Percentiles rank a stretch among this genome's conserved stretches.
These are phyloP conservation scores for Nicotiana undulata DNA, from an alignment of 257 asterid species.

Conservation along the genomic window DNA sequence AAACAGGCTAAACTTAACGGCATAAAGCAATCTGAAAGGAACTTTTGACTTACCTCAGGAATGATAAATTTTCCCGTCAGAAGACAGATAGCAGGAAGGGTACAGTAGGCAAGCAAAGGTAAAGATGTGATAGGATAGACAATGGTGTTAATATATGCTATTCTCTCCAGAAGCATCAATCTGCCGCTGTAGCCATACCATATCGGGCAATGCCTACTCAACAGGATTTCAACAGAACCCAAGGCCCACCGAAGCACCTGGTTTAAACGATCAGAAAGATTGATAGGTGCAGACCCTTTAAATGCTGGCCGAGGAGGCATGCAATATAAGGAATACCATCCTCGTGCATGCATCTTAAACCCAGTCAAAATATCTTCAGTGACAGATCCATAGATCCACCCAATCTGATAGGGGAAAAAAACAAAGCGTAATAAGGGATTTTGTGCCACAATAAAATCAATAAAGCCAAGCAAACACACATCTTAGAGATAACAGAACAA, in stretches of 20 bases:
- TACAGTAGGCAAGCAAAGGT: conserved; percentile 72
- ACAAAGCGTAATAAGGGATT: neutral
- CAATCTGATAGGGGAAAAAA: conserved; percentile 40
- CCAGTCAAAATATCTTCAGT: conserved; percentile 96
- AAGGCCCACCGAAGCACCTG: conserved; percentile 97
- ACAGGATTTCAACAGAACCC: conserved; percentile 80
- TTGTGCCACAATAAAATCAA: neutral
- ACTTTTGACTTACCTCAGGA: conserved; percentile 49
- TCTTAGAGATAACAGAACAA: neutral
- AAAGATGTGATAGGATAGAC: conserved; percentile 85
- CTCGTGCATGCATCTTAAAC: conserved; percentile 88
- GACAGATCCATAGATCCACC: conserved; percentile 94
- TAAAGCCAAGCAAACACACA: neutral
- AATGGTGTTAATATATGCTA: conserved; percentile 79
- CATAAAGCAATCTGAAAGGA: neutral
- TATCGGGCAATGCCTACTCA: conserved; percentile 89
- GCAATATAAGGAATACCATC: conserved; percentile 85
- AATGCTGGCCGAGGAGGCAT: conserved; percentile 89
- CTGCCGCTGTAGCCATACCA: conserved; percentile 84
- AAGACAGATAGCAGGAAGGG: conserved; percentile 89
- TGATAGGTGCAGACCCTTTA: conserved; percentile 95
- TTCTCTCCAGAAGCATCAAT: conserved; percentile 58
- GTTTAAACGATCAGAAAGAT: conserved; percentile 88
- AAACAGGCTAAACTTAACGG: neutral
- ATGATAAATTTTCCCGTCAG: conserved; percentile 78